Evolutionary conservation across 768 basidiomycete species (phyloP).

Genomic region (Boletus huronensis): DNA sequence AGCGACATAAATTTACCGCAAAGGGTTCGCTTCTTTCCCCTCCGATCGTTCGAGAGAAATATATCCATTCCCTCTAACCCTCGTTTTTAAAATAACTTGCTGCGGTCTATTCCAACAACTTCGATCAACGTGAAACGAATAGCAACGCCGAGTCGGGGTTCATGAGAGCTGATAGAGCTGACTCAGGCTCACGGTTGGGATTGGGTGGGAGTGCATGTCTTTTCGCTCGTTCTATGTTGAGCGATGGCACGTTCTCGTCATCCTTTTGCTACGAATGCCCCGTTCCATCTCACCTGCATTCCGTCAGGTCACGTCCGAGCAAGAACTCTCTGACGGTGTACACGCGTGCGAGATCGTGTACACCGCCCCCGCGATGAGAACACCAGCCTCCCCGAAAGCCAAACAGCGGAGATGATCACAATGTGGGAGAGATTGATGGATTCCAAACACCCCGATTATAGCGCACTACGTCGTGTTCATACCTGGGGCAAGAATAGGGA

Average conservation of each 20-base stretch:
- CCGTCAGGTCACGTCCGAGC: not conserved
- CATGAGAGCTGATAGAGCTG: not conserved
- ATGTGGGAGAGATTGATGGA: constrained; percentile 10
- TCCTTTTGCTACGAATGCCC: not conserved
- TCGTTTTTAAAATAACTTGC: not conserved
- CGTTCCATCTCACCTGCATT: not conserved
- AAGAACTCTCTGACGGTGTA: not conserved
- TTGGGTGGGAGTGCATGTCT: not conserved
- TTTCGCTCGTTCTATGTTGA: not conserved
- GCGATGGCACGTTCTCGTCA: not conserved
- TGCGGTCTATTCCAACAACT: not conserved
- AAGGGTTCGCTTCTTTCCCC: not conserved
- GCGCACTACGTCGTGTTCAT: constrained; percentile 1
- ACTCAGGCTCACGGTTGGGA: not conserved
- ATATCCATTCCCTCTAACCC: not conserved
- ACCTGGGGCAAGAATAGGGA: not conserved
- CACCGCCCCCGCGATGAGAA: constrained; percentile 1
- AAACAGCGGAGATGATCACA: constrained; percentile 20
- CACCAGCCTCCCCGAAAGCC: not conserved
- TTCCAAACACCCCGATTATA: not conserved
- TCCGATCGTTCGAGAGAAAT: not conserved
- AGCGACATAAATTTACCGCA: not conserved
- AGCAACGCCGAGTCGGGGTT: not conserved
- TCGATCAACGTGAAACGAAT: not conserved
- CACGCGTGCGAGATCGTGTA: constrained; percentile 2